Evolutionary conservation across 257 asterid species (phyloP), one percentile per base, ranked within the genome.

Genomic region (Ehretia macrophylla): DNA sequence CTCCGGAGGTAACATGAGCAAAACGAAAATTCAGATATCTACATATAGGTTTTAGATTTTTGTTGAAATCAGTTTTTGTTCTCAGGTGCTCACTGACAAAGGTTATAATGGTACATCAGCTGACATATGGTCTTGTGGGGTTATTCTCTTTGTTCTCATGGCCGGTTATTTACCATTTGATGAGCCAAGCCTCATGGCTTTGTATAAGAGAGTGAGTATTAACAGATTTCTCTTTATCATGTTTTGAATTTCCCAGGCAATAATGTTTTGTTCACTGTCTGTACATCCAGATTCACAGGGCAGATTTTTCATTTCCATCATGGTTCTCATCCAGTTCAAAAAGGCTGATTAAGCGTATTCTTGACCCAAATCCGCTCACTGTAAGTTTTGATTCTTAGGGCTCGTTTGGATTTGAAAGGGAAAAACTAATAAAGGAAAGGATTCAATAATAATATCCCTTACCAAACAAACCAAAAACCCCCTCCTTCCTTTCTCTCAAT

Each of bases 121-220:
- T 56, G 96, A 88, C 77, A 64, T 88, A 44, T 88, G 96, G 96
- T 88, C 96, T 60, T 85, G 89, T 69, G 96, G 96, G 48, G 92
- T 88, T 74, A 88, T 88, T 72, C 85, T 88, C 22, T 88, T 83
- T 71, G 96, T 88, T 65, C 72, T 88, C 49, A 81, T 85, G 85
- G 85, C 95, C 51, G 95, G 88, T 58, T 88, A 79, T 73, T 74
- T 88, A 49, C 96, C 95, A 54, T 88, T 88, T 35, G 83, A 88
- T 60, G 87, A 88, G 72, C 80, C 87, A 65, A 85, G 71, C 67
- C 81, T 88, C 56, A 6, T 58, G 54, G 58, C 75, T 60, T 71
- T 88, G 74, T 85, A 83, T 68, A 80, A 66, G 69, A 83, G 48
- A 67, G 96, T 88, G 76, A 74, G 82, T 56, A 56, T 66, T 13